Evolutionary conservation across 2,329 filamentous ascomycete genomes (phyloP).

Genomic region (Orbilia javanica): DNA sequence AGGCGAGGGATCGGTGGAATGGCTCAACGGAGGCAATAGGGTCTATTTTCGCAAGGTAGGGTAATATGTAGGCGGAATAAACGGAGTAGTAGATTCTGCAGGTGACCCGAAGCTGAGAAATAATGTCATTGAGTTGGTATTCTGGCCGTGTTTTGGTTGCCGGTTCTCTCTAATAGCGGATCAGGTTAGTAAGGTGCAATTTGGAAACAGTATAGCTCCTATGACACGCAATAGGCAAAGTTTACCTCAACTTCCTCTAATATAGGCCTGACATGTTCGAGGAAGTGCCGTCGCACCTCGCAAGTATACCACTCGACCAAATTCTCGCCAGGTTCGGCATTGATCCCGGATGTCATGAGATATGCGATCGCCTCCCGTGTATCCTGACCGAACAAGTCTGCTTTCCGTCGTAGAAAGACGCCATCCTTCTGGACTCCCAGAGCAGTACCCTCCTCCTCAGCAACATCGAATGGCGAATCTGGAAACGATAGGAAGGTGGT

Average conservation of each 20-base stretch:
- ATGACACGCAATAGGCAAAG: not conserved
- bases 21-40: constrained; percentile 49
- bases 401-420: constrained; percentile 58
- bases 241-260: constrained; percentile 51
- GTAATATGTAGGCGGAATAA: constrained; percentile 53
- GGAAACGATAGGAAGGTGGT: constrained; percentile 61
- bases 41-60: constrained; percentile 45
- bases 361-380: constrained; percentile 61
- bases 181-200: not conserved
- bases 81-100: constrained; percentile 56
- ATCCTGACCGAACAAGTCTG: constrained; percentile 47
- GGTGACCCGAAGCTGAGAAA: constrained; percentile 48
- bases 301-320: constrained; percentile 62
- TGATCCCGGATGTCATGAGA: constrained; percentile 57
- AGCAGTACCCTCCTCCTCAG: constrained; percentile 55
- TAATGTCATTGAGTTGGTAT: constrained; percentile 50
- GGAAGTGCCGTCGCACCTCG: constrained; percentile 62
- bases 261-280: constrained; percentile 61
- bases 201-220: not conserved
- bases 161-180: constrained; percentile 27
- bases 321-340: constrained; percentile 58
- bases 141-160: constrained; percentile 41
- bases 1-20: constrained; percentile 60
- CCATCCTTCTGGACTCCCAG: constrained; percentile 55
- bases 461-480: constrained; percentile 57